Base-by-base conservation (phyloP, 2,329 filamentous ascomycete genomes). In the Byssothecium circinans region DNA sequence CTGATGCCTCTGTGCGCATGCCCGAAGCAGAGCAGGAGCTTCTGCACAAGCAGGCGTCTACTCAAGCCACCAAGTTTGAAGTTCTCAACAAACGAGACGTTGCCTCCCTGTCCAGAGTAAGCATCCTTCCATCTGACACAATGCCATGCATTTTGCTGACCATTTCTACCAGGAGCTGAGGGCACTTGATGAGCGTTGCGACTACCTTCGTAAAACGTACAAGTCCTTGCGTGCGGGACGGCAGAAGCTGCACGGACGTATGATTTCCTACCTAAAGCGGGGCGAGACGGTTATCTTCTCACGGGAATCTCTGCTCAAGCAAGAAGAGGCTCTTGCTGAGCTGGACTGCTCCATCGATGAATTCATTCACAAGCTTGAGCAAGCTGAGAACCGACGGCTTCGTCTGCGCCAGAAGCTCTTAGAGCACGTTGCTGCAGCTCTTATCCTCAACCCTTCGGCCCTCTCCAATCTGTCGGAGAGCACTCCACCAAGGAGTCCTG, bases 301-400 rank as follows among this genome's bases (percentile, higher is more conserved):
- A 55, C 80, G 85, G 53, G 87, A 91, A 52, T 84, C 84, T 17
- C 82, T 92, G 67, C 77, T 91, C 34, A 88, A 87, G 73, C 88
- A 91, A 65, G 88, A 91, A 68, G 88, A 91, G 69, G 86, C 87
- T 1, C 77, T 92, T 10, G 82, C 84, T 1, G 88, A 91, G 67
- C 80, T 92, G 6, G 88, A 92, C 63, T 75, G 79, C 14, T 88
- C 85, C 2, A 91, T 92, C 53, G 88, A 91, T 60, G 87, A 90
- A 64, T 91, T 88, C 85, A 83, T 88, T 40, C 78, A 74, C 58
- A 91, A 91, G 73, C 80, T 91, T n/a, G 88, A 91, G 63, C 81
- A 86, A 53, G 86, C 87, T 8, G 88, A 92, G 69, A 89, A 91
- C 65, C 79, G 88, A 61, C 83, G 88, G 33, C 85, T 84, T 14